These are phyloP conservation scores for Magnusiomyces tetraspermus DNA, from an alignment of 1,139 yeast genomes.

Conservation along the genomic window DNA sequence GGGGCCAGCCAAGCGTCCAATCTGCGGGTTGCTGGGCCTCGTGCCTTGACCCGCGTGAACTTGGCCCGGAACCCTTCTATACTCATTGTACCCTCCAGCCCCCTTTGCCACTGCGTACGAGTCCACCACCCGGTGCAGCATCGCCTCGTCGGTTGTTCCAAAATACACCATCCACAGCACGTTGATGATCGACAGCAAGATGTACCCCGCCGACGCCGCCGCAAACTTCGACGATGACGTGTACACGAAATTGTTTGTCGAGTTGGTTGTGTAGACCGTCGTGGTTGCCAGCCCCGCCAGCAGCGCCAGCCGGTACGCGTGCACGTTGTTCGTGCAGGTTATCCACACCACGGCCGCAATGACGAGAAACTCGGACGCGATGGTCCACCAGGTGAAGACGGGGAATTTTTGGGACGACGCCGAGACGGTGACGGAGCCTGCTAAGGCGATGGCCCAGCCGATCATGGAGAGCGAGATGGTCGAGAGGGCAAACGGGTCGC, in stretches of 20 bases:
- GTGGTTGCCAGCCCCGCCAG: conserved; percentile 55
- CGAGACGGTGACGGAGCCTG: conserved; percentile 72
- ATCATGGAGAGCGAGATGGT: conserved; percentile 17
- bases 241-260: conserved; percentile 73
- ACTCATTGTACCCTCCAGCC: conserved; percentile 15
- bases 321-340: conserved; percentile 59
- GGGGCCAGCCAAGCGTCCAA: too few species aligned
- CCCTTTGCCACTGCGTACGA: conserved; percentile 41
- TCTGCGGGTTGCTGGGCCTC: too few species aligned
- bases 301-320: conserved; percentile 56
- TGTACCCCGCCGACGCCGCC: conserved; percentile 90
- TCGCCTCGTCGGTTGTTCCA: conserved; percentile 44
- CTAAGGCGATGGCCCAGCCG: conserved; percentile 76
- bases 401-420: conserved; percentile 43
- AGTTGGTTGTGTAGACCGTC: conserved; percentile 72
- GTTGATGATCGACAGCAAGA: conserved; percentile 70
- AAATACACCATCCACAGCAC: conserved; percentile 70
- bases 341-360: conserved; percentile 47
- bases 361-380: conserved; percentile 65
- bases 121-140: conserved; percentile 76
- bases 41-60: too few species aligned
- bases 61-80: too few species aligned
- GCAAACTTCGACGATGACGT: conserved; percentile 50
- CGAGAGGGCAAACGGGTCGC: conserved; percentile 14
- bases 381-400: conserved; percentile 93